Evolutionary conservation across 2,329 filamentous ascomycete species (phyloP).

Genomic region (Purpureocillium lavendulum): DNA sequence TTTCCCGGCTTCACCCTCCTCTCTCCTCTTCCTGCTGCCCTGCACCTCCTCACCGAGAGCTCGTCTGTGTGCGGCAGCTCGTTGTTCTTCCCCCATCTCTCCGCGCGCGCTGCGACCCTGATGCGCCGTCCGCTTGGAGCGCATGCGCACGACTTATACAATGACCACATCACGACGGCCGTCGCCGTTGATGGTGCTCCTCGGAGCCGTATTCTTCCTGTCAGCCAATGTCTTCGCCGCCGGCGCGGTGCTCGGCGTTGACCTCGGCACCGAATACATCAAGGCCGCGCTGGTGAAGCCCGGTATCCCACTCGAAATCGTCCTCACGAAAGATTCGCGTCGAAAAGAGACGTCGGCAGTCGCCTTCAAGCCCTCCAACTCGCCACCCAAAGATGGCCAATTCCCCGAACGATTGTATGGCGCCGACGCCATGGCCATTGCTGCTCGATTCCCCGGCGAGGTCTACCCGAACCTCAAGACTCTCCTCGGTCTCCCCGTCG

Average conservation of each 20-base stretch:
- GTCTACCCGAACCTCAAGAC: slow-evolving; percentile 92
- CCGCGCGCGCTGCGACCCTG: neutral
- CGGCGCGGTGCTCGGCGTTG: slow-evolving; percentile 79
- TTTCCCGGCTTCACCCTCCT: neutral
- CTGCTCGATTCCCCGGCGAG: slow-evolving; percentile 82
- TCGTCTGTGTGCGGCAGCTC: slow-evolving; percentile 1
- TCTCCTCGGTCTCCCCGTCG: slow-evolving; percentile 66
- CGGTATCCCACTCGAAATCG: slow-evolving; percentile 93
- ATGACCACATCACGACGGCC: slow-evolving; percentile 25
- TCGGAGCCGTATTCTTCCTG: slow-evolving; percentile 27
- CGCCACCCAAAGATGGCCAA: slow-evolving; percentile 50
- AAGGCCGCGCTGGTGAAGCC: slow-evolving; percentile 95
- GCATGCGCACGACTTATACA: slow-evolving; percentile 12
- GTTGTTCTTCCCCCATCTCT: neutral
- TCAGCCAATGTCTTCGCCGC: slow-evolving; percentile 40
- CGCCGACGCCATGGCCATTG: slow-evolving; percentile 79
- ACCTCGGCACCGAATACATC: slow-evolving; percentile 93
- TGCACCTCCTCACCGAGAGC: too few species aligned
- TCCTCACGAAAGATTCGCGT: slow-evolving; percentile 94
- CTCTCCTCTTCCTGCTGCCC: too few species aligned
- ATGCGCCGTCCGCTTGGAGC: slow-evolving; percentile 8
- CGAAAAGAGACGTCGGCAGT: slow-evolving; percentile 89
- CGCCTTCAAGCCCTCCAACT: slow-evolving; percentile 80
- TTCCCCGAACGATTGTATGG: slow-evolving; percentile 91
- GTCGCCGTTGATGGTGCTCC: slow-evolving; percentile 28